These are phyloP conservation scores for Cyberlindnera saturnus DNA, from an alignment of 805 yeast species.

Conservation along the genomic window DNA sequence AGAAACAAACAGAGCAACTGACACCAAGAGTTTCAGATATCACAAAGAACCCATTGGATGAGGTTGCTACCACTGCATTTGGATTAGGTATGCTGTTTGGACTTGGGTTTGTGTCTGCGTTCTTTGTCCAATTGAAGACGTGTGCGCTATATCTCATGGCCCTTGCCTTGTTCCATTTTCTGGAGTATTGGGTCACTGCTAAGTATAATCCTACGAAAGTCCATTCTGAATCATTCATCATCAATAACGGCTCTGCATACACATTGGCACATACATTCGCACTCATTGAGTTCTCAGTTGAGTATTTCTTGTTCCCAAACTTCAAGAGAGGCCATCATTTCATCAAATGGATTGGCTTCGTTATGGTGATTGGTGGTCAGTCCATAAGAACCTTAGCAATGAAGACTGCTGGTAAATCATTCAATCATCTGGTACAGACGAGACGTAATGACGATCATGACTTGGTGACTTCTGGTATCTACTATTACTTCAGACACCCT, in stretches of 20 bases:
- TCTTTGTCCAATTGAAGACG: slow-evolving; percentile 26
- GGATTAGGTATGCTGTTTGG: slow-evolving; percentile 41
- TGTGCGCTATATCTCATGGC: slow-evolving; percentile 44
- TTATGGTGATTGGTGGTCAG: slow-evolving; percentile 56
- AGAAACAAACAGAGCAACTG: background rate
- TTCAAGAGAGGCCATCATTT: slow-evolving; percentile 21
- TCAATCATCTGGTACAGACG: slow-evolving; percentile 71
- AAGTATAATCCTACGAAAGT: slow-evolving; percentile 60
- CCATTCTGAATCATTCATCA: slow-evolving; percentile 61
- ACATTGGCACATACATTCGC: slow-evolving; percentile 51
- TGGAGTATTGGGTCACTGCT: slow-evolving; percentile 81
- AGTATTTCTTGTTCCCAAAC: slow-evolving; percentile 34
- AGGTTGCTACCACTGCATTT: slow-evolving; percentile 39
- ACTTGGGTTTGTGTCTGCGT: slow-evolving; percentile 25
- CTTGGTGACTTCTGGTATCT: slow-evolving; percentile 72
- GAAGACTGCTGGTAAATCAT: slow-evolving; percentile 82
- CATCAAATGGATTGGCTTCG: slow-evolving; percentile 39
- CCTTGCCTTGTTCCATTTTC: slow-evolving; percentile 63
- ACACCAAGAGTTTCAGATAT: background rate
- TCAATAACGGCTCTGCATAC: slow-evolving; percentile 59
- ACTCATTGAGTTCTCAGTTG: slow-evolving; percentile 42
- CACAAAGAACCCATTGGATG: slow-evolving; percentile 34
- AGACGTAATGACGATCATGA: slow-evolving; percentile 48
- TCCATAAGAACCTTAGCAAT: slow-evolving; percentile 65
- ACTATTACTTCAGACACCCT: slow-evolving; percentile 71